Evolutionary conservation across 2,329 filamentous ascomycete genomes (phyloP).

Genomic region (Ustilaginoidea virens): DNA sequence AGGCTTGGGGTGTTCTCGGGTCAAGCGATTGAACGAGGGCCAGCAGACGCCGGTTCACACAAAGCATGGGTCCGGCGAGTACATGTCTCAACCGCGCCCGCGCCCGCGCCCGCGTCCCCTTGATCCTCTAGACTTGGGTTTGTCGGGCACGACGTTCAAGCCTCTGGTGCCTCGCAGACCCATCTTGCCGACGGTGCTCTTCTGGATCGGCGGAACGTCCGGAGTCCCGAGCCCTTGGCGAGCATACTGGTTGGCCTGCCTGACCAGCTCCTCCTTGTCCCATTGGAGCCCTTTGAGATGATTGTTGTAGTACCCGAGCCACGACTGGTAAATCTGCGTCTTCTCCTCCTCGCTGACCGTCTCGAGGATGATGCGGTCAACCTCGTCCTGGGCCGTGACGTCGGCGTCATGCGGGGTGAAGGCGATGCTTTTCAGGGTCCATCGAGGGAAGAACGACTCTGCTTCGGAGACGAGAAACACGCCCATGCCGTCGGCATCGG

Average conservation of each 20-base stretch:
- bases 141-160: slow-evolving; percentile 28
- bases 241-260: slow-evolving; percentile 34
- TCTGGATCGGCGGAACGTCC: slow-evolving; percentile 30
- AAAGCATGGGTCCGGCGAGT: no score
- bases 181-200: slow-evolving; percentile 39
- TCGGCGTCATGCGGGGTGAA: slow-evolving; percentile 32
- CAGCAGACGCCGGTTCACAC: no score
- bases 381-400: slow-evolving; percentile 23
- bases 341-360: slow-evolving; percentile 28
- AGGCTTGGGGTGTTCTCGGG: no score
- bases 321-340: slow-evolving; percentile 37
- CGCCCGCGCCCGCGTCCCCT: background rate
- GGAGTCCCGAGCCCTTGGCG: slow-evolving; percentile 28
- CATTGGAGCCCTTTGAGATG: slow-evolving; percentile 28
- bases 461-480: slow-evolving; percentile 39
- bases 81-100: no score
- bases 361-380: slow-evolving; percentile 22
- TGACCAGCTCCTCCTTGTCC: slow-evolving; percentile 29
- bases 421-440: slow-evolving; percentile 35
- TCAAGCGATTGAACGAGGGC: no score
- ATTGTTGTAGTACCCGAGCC: slow-evolving; percentile 40
- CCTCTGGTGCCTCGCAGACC: slow-evolving; percentile 36
- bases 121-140: slow-evolving; percentile 13
- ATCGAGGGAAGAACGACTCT: slow-evolving; percentile 35
- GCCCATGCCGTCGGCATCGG: slow-evolving; percentile 47